Conservation (phyloP, 2,329 filamentous ascomycete species). For the Hypoxylon sp. region DNA sequence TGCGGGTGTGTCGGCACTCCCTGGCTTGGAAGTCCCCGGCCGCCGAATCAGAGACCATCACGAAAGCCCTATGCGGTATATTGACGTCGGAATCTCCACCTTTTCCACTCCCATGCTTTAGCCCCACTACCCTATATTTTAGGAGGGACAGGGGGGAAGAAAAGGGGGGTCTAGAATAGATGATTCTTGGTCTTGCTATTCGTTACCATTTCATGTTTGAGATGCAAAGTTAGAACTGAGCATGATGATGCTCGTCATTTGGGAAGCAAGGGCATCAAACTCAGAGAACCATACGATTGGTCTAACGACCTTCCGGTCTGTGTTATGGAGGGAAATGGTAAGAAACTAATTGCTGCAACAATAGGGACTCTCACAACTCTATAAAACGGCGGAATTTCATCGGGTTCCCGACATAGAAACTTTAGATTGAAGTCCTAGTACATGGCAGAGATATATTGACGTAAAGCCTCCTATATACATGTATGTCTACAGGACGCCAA, state of each 20-base stretch:
- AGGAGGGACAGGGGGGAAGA: neutral
- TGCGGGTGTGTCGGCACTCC: constrained; percentile 13
- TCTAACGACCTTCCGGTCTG: neutral
- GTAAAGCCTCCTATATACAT: neutral
- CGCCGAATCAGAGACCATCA: constrained; percentile 34
- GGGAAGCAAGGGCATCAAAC: neutral
- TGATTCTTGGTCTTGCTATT: constrained; percentile 4
- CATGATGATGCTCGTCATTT: neutral
- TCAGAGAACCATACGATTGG: neutral
- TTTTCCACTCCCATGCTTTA: constrained; percentile 10
- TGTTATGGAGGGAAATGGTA: neutral
- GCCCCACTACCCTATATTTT: constrained; percentile 3
- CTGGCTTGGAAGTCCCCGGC: constrained; percentile 3
- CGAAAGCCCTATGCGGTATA: constrained; percentile 37
- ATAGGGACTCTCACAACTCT: neutral
- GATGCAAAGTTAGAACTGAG: neutral
- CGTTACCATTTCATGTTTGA: constrained; percentile 1
- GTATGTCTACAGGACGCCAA: neutral
- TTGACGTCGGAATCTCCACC: constrained; percentile 39
- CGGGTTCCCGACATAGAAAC: neutral
- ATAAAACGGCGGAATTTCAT: neutral
- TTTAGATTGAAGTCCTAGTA: neutral
- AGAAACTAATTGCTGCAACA: neutral
- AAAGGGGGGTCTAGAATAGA: neutral
- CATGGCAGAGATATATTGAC: neutral